These are phyloP conservation scores for Globisporangium paroecandrum DNA, from an alignment of 352 stramenopile genomes.

Conservation along the genomic window DNA sequence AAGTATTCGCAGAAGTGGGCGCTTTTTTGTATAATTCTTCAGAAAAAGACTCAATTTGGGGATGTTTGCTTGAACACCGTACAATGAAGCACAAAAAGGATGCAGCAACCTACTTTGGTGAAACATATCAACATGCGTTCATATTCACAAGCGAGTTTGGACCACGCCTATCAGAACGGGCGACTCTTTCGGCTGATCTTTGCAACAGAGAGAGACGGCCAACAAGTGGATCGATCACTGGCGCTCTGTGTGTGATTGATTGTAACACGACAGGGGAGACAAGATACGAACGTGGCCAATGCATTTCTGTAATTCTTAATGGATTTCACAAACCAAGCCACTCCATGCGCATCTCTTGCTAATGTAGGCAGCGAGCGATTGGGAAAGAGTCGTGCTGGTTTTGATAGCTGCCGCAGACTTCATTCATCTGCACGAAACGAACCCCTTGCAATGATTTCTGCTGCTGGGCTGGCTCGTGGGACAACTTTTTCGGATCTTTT, in stretches of 20 bases:
- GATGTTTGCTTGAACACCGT: not conserved
- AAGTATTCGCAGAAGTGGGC: not conserved
- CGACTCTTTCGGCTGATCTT: not conserved
- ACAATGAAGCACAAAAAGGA: not conserved
- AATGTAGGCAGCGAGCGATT: not conserved
- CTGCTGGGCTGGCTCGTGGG: not conserved
- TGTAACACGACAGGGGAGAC: not conserved
- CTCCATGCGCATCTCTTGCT: not conserved
- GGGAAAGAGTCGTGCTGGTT: not conserved
- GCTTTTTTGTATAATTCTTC: not conserved
- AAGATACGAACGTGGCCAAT: not conserved
- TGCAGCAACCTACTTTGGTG: not conserved
- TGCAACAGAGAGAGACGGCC: conserved; percentile 4
- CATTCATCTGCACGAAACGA: not conserved
- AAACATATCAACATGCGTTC: not conserved
- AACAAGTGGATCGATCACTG: not conserved
- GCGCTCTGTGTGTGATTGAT: not conserved
- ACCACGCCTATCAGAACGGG: not conserved
- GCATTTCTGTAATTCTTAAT: not conserved
- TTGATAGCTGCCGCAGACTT: not conserved
- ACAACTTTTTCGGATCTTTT: conserved; percentile 2
- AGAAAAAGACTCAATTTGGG: not conserved
- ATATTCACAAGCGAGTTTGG: not conserved
- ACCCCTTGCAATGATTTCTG: not conserved
- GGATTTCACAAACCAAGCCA: not conserved